A percentile compares a stretch with the other conserved stretches of the same genome.
Evolutionary conservation across 176 grass and related monocot species (phyloP).

Genomic region (Puccinellia tenuiflora): DNA sequence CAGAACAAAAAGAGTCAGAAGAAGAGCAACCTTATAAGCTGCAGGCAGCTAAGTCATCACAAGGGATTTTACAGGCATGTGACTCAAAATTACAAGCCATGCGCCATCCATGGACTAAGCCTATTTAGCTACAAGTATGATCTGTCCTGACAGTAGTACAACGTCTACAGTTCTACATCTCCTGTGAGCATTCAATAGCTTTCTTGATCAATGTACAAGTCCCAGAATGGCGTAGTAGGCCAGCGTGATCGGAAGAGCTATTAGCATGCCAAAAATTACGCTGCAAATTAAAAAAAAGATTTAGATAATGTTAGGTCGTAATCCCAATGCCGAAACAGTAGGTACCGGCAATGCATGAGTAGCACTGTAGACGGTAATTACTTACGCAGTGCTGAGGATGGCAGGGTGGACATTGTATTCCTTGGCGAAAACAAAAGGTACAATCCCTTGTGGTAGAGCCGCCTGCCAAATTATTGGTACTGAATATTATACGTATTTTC

Average conservation of each 20-base stretch:
- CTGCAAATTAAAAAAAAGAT: constrained; percentile 41
- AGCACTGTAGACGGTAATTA: not conserved
- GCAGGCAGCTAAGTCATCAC: constrained; percentile 6
- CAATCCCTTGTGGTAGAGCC: constrained; percentile 92
- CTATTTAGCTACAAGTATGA: not conserved
- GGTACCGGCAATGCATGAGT: not conserved
- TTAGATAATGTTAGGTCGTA: not conserved
- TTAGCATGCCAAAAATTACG: constrained; percentile 95
- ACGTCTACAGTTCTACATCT: not conserved
- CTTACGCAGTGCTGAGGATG: constrained; percentile 86
- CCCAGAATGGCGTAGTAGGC: constrained; percentile 74
- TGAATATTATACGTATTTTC: not conserved
- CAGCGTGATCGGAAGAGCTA: constrained; percentile 80
- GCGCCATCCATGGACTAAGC: not conserved
- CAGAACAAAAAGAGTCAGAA: not conserved
- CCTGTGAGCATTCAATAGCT: not conserved
- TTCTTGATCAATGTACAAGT: constrained; percentile 32
- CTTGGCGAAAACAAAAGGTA: constrained; percentile 94
- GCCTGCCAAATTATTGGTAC: constrained; percentile 41
- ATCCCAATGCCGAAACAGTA: not conserved
- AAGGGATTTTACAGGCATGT: not conserved
- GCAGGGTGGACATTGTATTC: constrained; percentile 89
- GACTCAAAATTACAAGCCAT: constrained; percentile 28
- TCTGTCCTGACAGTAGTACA: not conserved
- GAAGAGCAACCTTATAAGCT: constrained; percentile 3